Percentiles rank a stretch among this genome's conserved stretches.
These are phyloP conservation scores for Reticulascus tulasneorum DNA, from an alignment of 2,329 filamentous ascomycete species.

Conservation along the genomic window DNA sequence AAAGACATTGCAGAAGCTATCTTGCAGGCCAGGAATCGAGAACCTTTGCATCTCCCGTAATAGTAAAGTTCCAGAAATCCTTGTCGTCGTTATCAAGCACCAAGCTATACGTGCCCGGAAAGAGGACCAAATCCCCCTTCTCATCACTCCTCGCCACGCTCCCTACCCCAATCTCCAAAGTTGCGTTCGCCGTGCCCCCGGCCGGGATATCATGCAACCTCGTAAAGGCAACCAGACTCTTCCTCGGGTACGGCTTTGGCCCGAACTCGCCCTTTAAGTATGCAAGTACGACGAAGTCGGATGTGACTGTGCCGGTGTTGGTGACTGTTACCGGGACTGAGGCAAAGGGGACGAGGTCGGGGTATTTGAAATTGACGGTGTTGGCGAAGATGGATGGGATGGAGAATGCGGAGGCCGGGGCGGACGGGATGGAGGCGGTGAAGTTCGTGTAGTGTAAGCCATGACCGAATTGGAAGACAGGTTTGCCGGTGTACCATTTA, in stretches of 20 bases:
- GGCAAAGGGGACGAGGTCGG: not conserved
- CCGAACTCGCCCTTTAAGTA: conserved; percentile 43
- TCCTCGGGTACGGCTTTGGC: conserved; percentile 46
- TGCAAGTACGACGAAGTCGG: conserved; percentile 48
- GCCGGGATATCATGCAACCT: conserved; percentile 34
- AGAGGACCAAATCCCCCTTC: conserved; percentile 7
- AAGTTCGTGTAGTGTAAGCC: conserved; percentile 59
- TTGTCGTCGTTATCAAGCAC: not conserved
- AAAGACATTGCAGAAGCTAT: too few species aligned
- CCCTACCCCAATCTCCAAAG: not conserved
- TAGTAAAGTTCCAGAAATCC: too few species aligned
- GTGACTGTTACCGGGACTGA: conserved; percentile 30
- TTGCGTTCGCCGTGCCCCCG: conserved; percentile 25
- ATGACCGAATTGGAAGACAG: conserved; percentile 49
- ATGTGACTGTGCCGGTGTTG: conserved; percentile 41
- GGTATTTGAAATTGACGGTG: not conserved
- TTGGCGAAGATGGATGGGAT: not conserved
- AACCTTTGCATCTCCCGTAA: too few species aligned
- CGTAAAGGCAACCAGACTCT: conserved; percentile 46
- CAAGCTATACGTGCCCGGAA: not conserved
- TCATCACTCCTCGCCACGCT: not conserved
- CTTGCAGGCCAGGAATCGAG: too few species aligned
- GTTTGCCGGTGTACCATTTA: conserved; percentile 51
- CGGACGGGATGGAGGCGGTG: too few species aligned
- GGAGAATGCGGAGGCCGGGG: too few species aligned